These are phyloP conservation scores for Apiospora koreana DNA, from an alignment of 2,329 filamentous ascomycete genomes.

Conservation along the genomic window DNA sequence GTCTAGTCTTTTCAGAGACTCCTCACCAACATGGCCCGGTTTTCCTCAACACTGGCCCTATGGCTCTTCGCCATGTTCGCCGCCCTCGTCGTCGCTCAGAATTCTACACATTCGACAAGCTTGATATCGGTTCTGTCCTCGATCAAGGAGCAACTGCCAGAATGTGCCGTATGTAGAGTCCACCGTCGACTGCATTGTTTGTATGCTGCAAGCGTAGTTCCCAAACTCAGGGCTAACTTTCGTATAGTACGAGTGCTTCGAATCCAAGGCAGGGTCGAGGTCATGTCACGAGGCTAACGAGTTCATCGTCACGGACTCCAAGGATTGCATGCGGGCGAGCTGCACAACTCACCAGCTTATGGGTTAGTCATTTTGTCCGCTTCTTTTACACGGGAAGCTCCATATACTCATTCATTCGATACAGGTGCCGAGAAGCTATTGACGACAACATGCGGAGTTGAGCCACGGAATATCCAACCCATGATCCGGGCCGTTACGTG, in stretches of 20 bases:
- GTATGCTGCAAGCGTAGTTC: neutral
- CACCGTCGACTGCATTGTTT: neutral
- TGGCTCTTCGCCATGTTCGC: conserved; percentile 7
- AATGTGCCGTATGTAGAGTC: neutral
- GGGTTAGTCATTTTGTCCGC: neutral
- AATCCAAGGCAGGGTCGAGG: neutral
- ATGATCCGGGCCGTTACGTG: conserved; percentile 18
- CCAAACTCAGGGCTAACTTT: neutral
- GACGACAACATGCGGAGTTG: conserved; percentile 16
- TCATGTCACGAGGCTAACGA: conserved; percentile 12
- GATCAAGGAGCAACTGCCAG: neutral
- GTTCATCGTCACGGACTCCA: conserved; percentile 14
- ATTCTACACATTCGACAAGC: neutral
- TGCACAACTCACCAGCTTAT: conserved; percentile 14
- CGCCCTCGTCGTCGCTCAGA: conserved; percentile 2
- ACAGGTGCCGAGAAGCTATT: conserved; percentile 17
- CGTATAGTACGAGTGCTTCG: conserved; percentile 14
- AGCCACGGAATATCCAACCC: conserved; percentile 15
- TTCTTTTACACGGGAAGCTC: no score
- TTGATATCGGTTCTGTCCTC: neutral
- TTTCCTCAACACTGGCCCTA: neutral
- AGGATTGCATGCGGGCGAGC: conserved; percentile 10
- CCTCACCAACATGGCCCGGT: neutral
- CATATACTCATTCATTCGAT: neutral
- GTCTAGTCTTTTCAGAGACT: neutral